Conservation (phyloP, 441 rosid genomes). For the Populus hybrid region DNA sequence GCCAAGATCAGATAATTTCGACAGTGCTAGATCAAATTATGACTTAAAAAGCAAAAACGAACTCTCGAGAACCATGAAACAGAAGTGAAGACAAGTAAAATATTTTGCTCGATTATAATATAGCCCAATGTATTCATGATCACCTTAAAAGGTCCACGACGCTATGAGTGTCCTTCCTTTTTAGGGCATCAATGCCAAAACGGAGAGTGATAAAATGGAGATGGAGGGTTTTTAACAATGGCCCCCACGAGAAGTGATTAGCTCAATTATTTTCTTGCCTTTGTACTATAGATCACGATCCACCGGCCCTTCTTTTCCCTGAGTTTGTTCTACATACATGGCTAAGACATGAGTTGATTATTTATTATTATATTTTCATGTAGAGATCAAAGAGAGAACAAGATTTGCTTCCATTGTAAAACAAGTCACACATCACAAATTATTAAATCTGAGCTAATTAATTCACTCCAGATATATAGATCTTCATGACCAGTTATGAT, state of each 20-base stretch:
- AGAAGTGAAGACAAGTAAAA: neutral
- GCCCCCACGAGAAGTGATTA: neutral
- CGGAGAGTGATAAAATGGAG: neutral
- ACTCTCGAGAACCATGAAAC: constrained; percentile 17
- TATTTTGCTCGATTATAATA: neutral
- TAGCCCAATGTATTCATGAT: neutral
- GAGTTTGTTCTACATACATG: neutral
- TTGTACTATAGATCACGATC: neutral
- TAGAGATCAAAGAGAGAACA: neutral
- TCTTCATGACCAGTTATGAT: neutral
- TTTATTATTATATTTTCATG: neutral
- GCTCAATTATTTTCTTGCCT: neutral
- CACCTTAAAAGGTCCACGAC: neutral
- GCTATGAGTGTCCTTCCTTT: neutral
- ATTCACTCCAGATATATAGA: neutral
- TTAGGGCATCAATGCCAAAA: constrained; percentile 7
- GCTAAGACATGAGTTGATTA: neutral
- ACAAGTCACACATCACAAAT: neutral
- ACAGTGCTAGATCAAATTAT: constrained; percentile 10
- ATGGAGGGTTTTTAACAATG: neutral
- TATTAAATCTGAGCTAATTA: neutral
- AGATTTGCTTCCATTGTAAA: neutral
- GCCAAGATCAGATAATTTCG: too few species aligned
- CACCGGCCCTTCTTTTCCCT: neutral
- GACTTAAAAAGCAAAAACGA: constrained; percentile 20